These are phyloP conservation scores for Boletus patriciae DNA, from an alignment of 768 basidiomycete genomes.

Conservation along the genomic window DNA sequence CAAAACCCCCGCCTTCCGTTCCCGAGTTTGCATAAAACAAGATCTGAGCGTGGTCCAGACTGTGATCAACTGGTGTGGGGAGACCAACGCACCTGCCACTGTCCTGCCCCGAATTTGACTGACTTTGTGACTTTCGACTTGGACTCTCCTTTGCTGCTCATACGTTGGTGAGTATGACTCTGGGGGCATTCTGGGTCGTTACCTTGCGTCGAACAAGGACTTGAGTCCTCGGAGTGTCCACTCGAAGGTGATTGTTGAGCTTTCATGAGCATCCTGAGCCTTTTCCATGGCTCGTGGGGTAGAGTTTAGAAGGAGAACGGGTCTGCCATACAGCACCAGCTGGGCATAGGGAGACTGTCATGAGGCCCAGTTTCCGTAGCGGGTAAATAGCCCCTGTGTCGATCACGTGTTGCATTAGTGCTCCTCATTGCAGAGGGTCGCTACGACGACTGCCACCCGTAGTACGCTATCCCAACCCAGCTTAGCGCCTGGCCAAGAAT, in stretches of 20 bases:
- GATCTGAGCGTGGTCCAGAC: constrained; percentile 45
- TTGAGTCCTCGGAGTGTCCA: constrained; percentile 76
- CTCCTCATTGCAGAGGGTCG: not conserved
- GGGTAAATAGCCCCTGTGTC: not conserved
- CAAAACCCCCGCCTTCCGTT: constrained; percentile 55
- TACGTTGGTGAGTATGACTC: not conserved
- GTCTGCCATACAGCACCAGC: not conserved
- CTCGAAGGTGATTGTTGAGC: constrained; percentile 61
- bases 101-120: constrained; percentile 69
- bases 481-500: not conserved
- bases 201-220: constrained; percentile 72
- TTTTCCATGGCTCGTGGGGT: constrained; percentile 28
- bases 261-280: constrained; percentile 47
- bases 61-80: not conserved
- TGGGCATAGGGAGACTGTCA: not conserved
- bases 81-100: constrained; percentile 57
- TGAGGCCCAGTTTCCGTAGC: not conserved
- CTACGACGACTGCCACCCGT: constrained; percentile 3
- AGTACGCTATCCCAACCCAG: not conserved
- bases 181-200: not conserved
- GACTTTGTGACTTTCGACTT: constrained; percentile 82
- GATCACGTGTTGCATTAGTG: not conserved
- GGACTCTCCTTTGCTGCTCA: constrained; percentile 60
- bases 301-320: not conserved
- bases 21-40: constrained; percentile 86